These are phyloP conservation scores for Hyaloscypha finlandica DNA, from an alignment of 495 filamentous ascomycete species.

Conservation along the genomic window DNA sequence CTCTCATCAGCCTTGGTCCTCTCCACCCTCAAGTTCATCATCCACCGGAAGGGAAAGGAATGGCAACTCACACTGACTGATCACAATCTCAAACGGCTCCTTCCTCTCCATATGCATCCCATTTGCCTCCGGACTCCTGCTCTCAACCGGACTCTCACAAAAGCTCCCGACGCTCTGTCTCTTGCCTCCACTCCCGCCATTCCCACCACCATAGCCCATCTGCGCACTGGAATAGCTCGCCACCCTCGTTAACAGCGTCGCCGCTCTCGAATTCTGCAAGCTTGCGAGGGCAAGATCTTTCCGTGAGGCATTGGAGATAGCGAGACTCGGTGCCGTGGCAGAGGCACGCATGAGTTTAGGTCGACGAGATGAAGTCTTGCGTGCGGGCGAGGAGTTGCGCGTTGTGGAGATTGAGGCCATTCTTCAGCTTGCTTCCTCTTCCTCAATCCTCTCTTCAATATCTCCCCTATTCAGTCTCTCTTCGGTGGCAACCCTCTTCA, in stretches of 20 bases:
- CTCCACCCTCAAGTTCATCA: background rate
- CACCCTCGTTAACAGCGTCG: constrained; percentile 53
- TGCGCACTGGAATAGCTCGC: constrained; percentile 41
- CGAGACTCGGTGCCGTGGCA: constrained; percentile 56
- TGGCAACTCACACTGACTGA: constrained; percentile 28
- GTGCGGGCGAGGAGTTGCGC: background rate
- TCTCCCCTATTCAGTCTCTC: background rate
- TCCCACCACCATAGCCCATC: background rate
- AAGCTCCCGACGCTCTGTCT: constrained; percentile 17
- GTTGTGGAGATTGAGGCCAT: background rate
- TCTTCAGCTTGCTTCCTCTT: background rate
- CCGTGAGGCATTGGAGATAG: constrained; percentile 52
- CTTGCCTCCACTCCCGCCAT: background rate
- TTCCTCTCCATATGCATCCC: constrained; percentile 29
- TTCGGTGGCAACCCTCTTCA: too few species aligned
- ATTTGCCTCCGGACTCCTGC: constrained; percentile 12
- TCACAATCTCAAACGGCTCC: constrained; percentile 37
- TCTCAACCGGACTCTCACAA: constrained; percentile 27
- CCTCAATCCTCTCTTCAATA: background rate
- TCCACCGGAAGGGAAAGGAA: background rate
- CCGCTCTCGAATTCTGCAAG: constrained; percentile 47
- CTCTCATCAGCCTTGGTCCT: constrained; percentile 12
- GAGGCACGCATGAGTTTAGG: constrained; percentile 52
- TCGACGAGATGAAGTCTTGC: constrained; percentile 31
- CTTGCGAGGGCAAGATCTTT: constrained; percentile 48